Evolutionary conservation across 78 protist genomes (phyloP), one percentile per base, ranked within the genome.

Genomic region (Blattamonas nauphoetae): DNA sequence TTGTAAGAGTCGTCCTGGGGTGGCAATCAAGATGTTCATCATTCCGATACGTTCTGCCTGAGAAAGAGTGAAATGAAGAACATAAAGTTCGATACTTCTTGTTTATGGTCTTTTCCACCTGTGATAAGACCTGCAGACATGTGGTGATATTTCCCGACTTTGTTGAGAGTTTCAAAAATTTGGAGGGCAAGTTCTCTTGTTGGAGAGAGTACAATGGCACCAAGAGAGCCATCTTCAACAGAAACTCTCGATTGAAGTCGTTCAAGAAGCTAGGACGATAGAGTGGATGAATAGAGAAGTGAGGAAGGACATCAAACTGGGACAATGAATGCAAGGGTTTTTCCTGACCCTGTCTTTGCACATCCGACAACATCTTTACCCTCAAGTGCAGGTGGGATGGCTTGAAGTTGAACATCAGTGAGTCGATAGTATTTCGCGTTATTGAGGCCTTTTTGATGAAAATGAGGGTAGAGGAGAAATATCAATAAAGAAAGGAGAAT

Each of bases 1-100:
- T 42, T 97, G 98, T 80, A 96, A 87, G 41, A 98, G 85, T 1
- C 99, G 78, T 5, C 99, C 99, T 0, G 99, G 99, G 29, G 99
- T 98, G 55, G 93, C 91, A 29, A 97, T 92, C 63, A 98, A 88
- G 29, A 98, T 91, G 86, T 92, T 95, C 96, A 94, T 95, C 11
- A 46, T 3, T 0, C 34, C 4, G 44, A 97, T 88, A 3, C 82
- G 11, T 32, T 36, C 3, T 0, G 34, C 87, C 46, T n/a, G n/a
- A n/a, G n/a, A n/a, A n/a, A n/a, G n/a, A n/a, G n/a, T n/a, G n/a
- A n/a, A n/a, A 34, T 1, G 43, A 43, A 1, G 29, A 46, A 81
- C 86, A 42, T 0, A 81, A 79, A 81, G 93, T 85, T n/a, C n/a
- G n/a, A n/a, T n/a, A n/a, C n/a, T n/a, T 93, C 97, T 78, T 11